Conservation (phyloP, 2,329 filamentous ascomycete genomes). For the Penicillium glabrum region DNA sequence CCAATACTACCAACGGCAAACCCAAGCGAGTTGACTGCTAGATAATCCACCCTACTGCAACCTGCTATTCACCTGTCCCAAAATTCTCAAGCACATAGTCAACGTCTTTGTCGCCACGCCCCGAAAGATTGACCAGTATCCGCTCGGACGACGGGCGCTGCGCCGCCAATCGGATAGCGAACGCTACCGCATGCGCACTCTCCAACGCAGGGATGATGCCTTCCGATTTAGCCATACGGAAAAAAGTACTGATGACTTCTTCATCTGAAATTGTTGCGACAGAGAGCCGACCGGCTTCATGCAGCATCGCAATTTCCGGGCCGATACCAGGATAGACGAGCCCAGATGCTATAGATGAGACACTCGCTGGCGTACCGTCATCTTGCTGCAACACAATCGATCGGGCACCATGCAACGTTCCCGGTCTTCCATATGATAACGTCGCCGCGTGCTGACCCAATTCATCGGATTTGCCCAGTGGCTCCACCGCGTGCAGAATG, state of each 20-base stretch:
- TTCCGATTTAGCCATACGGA: conserved; percentile 9
- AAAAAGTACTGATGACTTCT: neutral
- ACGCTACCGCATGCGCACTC: conserved; percentile 48
- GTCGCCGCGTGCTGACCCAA: conserved; percentile 2
- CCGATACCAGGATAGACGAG: conserved; percentile 27
- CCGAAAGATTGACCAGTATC: conserved; percentile 20
- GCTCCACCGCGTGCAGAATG: neutral
- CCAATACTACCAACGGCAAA: too few relatives aligned
- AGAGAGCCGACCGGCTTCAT: conserved; percentile 13
- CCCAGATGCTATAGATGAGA: conserved; percentile 21
- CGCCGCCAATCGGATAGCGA: conserved; percentile 72
- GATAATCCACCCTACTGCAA: too few relatives aligned
- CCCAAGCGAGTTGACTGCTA: too few relatives aligned
- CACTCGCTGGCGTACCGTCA: neutral
- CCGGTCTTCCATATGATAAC: neutral
- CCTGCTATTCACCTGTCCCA: neutral
- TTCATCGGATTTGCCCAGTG: neutral
- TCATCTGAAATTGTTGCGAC: conserved; percentile 16
- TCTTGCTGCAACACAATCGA: conserved; percentile 5
- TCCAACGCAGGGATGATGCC: conserved; percentile 10
- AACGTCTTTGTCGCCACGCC: conserved; percentile 23
- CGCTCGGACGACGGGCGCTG: conserved; percentile 14
- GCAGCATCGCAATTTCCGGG: conserved; percentile 21
- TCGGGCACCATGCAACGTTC: conserved; percentile 5
- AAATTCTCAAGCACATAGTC: conserved; percentile 10